A percentile compares a stretch with the other conserved stretches of the same genome.
Evolutionary conservation across 805 yeast species (phyloP).

Genomic region (Yarrowia keelungensis): DNA sequence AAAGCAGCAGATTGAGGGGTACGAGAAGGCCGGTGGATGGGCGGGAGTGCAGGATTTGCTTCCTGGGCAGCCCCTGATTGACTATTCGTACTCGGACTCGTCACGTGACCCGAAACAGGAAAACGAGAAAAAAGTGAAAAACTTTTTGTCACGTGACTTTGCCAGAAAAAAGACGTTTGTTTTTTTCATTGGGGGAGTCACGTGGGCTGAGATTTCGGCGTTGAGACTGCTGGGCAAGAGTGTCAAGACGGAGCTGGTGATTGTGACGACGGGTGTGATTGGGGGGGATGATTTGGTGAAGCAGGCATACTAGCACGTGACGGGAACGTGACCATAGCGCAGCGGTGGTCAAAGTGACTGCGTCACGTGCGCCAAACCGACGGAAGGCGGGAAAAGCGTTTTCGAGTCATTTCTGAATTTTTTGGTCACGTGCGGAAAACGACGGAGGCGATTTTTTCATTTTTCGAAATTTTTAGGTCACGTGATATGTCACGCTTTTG

Average conservation of each 20-base stretch:
- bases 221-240: conserved; percentile 65
- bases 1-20: background rate
- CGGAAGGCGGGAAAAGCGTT: too few relatives aligned
- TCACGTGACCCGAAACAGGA: conserved; percentile 45
- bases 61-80: conserved; percentile 41
- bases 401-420: too few relatives aligned
- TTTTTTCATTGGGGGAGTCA: conserved; percentile 84
- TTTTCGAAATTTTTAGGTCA: too few relatives aligned
- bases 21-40: conserved; percentile 49
- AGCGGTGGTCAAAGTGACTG: too few relatives aligned
- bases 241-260: conserved; percentile 52
- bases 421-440: too few relatives aligned
- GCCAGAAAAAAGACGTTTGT: conserved; percentile 51
- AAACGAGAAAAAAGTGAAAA: conserved; percentile 21
- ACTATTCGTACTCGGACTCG: background rate
- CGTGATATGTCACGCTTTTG: too few relatives aligned
- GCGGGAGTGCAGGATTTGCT: conserved; percentile 53
- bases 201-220: conserved; percentile 82
- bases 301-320: background rate
- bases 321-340: too few relatives aligned
- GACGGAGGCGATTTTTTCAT: too few relatives aligned
- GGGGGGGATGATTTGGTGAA: conserved; percentile 54
- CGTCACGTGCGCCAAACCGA: too few relatives aligned
- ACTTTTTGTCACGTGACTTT: conserved; percentile 21
- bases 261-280: conserved; percentile 58